phyloP scores from a whole-genome alignment of 192 early-diverging fungal species.

The Rhizoclosmatium globosum region DNA sequence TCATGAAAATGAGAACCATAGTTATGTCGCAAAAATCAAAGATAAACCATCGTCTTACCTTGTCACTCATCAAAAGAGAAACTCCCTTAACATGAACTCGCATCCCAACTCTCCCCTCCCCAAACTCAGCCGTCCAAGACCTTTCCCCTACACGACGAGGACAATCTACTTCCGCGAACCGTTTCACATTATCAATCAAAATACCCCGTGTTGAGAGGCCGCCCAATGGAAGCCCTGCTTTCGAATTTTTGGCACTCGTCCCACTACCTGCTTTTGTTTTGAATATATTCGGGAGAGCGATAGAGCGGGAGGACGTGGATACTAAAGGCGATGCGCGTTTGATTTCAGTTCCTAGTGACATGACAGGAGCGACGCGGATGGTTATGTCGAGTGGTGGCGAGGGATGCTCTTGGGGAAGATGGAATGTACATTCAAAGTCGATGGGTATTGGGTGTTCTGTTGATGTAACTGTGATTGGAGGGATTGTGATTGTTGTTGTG shows the following conservation, averaged over 20 bases:
- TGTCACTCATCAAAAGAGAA: neutral
- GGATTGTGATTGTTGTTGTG: constrained; percentile 23
- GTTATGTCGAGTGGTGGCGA: constrained; percentile 23
- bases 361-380: constrained; percentile 16
- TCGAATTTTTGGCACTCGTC: neutral
- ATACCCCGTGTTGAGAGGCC: constrained; percentile 23
- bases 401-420: neutral
- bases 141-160: too few relatives aligned
- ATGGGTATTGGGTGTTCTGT: neutral
- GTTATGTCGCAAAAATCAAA: neutral
- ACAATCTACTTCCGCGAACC: neutral
- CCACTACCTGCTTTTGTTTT: neutral
- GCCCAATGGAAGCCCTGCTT: constrained; percentile 5
- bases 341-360: neutral
- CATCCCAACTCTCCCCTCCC: neutral
- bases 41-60: neutral
- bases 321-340: neutral
- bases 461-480: constrained; percentile 4
- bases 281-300: constrained; percentile 27
- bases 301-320: neutral
- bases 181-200: constrained; percentile 10
- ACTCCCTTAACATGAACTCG: constrained; percentile 1
- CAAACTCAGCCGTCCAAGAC: neutral
- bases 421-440: constrained; percentile 30
- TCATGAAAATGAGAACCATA: neutral